A percentile compares a stretch with the other conserved stretches of the same genome.
Conservation (phyloP, 176 grass and related monocot genomes). For the Dendrocalamus sinicus region DNA sequence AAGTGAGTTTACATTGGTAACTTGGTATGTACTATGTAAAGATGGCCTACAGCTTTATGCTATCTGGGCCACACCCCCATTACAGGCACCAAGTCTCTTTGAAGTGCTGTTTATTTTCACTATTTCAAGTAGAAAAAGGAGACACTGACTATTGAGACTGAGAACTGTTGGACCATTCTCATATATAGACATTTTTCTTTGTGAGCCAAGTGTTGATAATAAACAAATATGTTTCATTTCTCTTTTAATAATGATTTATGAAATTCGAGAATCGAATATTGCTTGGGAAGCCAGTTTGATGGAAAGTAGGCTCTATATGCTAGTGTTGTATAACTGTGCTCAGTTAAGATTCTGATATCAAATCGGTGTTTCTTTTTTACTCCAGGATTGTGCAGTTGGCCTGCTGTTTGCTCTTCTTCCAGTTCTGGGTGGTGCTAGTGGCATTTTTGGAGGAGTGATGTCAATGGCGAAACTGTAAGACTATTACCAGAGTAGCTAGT, state of each 20-base stretch:
- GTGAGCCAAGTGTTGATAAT: neutral
- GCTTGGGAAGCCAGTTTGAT: neutral
- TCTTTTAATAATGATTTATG: neutral
- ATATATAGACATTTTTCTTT: neutral
- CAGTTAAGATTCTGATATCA: neutral
- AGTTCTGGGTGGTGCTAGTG: conserved; percentile 83
- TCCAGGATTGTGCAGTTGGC: conserved; percentile 98
- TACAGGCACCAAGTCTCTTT: neutral
- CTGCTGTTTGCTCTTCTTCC: conserved; percentile 96
- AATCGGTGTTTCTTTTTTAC: conserved; percentile 35
- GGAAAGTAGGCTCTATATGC: neutral
- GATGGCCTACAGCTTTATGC: neutral
- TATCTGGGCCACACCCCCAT: neutral
- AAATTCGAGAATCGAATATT: neutral
- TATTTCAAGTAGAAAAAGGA: conserved; percentile 16
- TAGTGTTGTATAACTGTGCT: conserved; percentile 1
- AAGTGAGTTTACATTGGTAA: neutral
- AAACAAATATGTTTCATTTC: conserved; percentile 10
- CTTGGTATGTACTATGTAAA: conserved; percentile 7
- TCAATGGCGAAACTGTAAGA: conserved; percentile 93
- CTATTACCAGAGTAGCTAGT: conserved; percentile 25
- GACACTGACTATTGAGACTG: conserved; percentile 13
- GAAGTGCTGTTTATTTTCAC: neutral
- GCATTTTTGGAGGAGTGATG: conserved; percentile 89
- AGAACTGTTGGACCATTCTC: conserved; percentile 2